These are phyloP conservation scores for Tilletia indica DNA, from an alignment of 1,284 basidiomycete genomes.

Conservation along the genomic window DNA sequence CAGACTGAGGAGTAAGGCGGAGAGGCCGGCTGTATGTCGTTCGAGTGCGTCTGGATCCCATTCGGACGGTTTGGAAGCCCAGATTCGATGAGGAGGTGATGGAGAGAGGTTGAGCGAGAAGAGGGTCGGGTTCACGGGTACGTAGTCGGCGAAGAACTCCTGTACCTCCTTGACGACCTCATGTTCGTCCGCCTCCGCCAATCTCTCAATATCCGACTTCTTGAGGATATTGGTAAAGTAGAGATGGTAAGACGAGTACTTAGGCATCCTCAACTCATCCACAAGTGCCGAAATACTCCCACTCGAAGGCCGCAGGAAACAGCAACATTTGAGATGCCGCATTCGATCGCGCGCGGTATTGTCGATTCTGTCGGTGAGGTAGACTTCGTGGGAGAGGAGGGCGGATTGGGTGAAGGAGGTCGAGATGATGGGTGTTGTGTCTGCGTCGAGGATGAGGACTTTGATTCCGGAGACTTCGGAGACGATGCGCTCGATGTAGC, in stretches of 20 bases:
- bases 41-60: slow-evolving; percentile 73
- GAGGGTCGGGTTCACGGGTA: slow-evolving; percentile 67
- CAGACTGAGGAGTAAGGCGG: slow-evolving; percentile 82
- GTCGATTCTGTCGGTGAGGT: slow-evolving; percentile 94
- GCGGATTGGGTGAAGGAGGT: slow-evolving; percentile 90
- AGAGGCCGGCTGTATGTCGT: slow-evolving; percentile 76
- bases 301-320: slow-evolving; percentile 79
- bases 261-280: slow-evolving; percentile 72
- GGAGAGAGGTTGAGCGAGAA: slow-evolving; percentile 70
- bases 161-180: slow-evolving; percentile 96
- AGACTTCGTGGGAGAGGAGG: slow-evolving; percentile 92
- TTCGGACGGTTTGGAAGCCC: slow-evolving; percentile 65
- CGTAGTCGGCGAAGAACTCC: slow-evolving; percentile 56
- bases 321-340: slow-evolving; percentile 94
- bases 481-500: slow-evolving; percentile 87
- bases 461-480: slow-evolving; percentile 87
- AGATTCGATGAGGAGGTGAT: slow-evolving; percentile 61
- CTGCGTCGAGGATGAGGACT: slow-evolving; percentile 89
- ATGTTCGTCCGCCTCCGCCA: slow-evolving; percentile 92
- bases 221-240: slow-evolving; percentile 84
- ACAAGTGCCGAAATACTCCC: slow-evolving; percentile 79
- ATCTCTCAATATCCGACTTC: slow-evolving; percentile 84
- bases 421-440: slow-evolving; percentile 96
- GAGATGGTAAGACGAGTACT: slow-evolving; percentile 89
- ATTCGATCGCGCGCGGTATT: slow-evolving; percentile 66